Evolutionary conservation across 192 early-diverging fungal genomes (phyloP), one percentile per base, ranked within the genome.

Genomic region (Helicostylum pulchrum): DNA sequence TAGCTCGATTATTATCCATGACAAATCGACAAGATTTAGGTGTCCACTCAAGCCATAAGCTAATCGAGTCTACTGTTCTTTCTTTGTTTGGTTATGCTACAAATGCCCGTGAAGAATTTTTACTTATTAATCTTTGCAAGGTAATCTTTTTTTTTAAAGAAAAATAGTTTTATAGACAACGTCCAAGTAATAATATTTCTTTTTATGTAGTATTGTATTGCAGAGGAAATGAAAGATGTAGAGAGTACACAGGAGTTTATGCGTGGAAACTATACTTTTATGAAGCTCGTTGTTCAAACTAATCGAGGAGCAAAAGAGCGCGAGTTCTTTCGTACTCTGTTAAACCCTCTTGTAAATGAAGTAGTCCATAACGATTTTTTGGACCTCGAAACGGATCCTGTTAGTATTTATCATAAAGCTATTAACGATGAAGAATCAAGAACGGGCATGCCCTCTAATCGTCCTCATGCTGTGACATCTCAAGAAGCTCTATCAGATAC

Each of bases 71-170:
- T 19, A 86, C 92, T 1, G 92, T 96, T 20, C 73, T 99, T 64
- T 90, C 94, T 21, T 72, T 99, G 52, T 99, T 92, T 78, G 95
- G 96, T 4, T 99, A 96, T 81, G 98, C 95, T 1, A 97, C 98
- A 71, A 94, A 97, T 73, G 80, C 87, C n/a, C 81, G 96, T 21
- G 97, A 99, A 62, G 98, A 99, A 80, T 99, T 94, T 63, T 72
- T 99, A 39, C 74, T 99, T 62, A 85, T 99, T 45, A 94, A 92
- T 73, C 76, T 99, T 54, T 95, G 98, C 72, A 90, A 94, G 77
- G 87, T 88, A 60, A 75, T 32, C 36, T 46, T n/a, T 19, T 43
- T 8, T 9, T 52, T n/a, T n/a, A n/a, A n/a, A n/a, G 9, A 49
- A 0, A 36, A 39, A 31, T 0, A 57, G 26, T 26, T 19, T 57